Conservation (phyloP, 192 early-diverging fungal species). For the Piromyces finnis region DNA sequence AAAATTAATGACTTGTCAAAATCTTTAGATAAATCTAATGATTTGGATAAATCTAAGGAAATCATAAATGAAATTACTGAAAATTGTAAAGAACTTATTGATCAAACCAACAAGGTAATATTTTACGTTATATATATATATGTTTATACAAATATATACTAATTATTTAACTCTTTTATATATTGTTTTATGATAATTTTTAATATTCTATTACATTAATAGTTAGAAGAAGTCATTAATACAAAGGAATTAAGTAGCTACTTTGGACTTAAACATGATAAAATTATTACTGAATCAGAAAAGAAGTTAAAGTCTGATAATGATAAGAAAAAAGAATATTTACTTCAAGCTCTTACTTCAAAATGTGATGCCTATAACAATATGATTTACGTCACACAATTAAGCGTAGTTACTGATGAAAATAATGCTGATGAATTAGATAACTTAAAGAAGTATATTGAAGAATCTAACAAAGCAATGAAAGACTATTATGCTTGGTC, state of each 20-base stretch:
- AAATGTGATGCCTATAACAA: background rate
- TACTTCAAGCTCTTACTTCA: background rate
- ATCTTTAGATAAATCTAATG: background rate
- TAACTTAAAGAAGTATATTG: background rate
- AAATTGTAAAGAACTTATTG: background rate
- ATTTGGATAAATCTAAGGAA: background rate
- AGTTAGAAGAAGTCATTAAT: background rate
- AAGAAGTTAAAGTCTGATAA: background rate
- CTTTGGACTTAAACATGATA: background rate
- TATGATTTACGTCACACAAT: background rate
- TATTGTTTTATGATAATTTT: too few relatives aligned
- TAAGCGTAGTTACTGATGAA: slow-evolving; percentile 1
- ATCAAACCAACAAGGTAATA: background rate
- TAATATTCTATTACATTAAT: background rate
- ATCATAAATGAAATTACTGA: background rate
- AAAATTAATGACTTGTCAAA: background rate
- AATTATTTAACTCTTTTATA: too few relatives aligned
- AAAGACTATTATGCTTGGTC: slow-evolving; percentile 4
- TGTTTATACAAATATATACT: too few relatives aligned
- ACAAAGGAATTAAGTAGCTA: background rate
- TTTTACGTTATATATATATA: too few relatives aligned
- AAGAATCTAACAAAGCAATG: background rate
- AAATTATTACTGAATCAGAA: background rate
- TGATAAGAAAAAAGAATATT: background rate
- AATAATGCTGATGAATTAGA: slow-evolving; percentile 21